phyloP scores from a whole-genome alignment of 202 grass and related monocot species.

The Schoenoplectus triqueter region DNA sequence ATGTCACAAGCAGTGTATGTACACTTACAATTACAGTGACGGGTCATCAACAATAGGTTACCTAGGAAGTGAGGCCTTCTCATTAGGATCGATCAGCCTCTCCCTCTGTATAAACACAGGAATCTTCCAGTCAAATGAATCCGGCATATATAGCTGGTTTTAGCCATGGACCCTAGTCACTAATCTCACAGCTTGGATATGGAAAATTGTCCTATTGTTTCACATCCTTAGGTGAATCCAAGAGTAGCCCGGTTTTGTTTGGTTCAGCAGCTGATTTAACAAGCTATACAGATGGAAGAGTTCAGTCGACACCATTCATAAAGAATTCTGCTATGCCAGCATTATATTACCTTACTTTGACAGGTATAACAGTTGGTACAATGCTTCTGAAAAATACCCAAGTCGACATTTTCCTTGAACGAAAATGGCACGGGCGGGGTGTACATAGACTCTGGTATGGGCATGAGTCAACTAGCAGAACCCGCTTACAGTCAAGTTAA shows the following conservation, averaged over 20 bases:
- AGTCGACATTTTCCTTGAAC: slow-evolving; percentile 42
- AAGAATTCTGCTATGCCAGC: slow-evolving; percentile 48
- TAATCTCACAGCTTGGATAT: slow-evolving; percentile 57
- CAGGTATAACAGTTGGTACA: slow-evolving; percentile 58
- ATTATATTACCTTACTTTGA: slow-evolving; percentile 68
- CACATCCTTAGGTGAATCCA: slow-evolving; percentile 54
- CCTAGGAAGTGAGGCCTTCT: slow-evolving; percentile 65
- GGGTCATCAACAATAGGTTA: slow-evolving; percentile 49
- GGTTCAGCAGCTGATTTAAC: slow-evolving; percentile 58
- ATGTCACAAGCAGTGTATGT: slow-evolving; percentile 48
- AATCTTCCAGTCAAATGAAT: slow-evolving; percentile 43
- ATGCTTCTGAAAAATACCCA: slow-evolving; percentile 50
- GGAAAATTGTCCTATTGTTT: slow-evolving; percentile 76
- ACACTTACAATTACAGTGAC: slow-evolving; percentile 59
- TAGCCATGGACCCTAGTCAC: slow-evolving; percentile 52
- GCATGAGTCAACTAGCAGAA: slow-evolving; percentile 52
- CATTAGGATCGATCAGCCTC: slow-evolving; percentile 42
- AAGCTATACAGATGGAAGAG: slow-evolving; percentile 24
- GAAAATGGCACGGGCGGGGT: slow-evolving; percentile 69
- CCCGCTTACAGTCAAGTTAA: slow-evolving; percentile 48
- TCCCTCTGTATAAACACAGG: slow-evolving; percentile 36
- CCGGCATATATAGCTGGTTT: slow-evolving; percentile 62
- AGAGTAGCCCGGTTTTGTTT: slow-evolving; percentile 63
- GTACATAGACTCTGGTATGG: slow-evolving; percentile 65
- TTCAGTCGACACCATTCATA: slow-evolving; percentile 47